Evolutionary conservation across 306 rosid species (phyloP).

Genomic region (Vachellia collinsii): DNA sequence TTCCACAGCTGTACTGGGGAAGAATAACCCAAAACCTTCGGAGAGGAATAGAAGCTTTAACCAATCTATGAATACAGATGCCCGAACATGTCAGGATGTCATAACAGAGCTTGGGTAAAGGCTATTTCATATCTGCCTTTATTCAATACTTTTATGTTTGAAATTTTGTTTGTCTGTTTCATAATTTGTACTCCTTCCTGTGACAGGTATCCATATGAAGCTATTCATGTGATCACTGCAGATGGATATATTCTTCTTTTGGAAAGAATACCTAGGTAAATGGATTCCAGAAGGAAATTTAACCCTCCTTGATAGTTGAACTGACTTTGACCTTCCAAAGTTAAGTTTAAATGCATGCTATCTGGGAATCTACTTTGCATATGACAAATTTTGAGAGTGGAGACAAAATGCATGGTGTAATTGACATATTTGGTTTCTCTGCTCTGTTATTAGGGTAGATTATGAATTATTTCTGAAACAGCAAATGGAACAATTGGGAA

Average conservation of each 20-base stretch:
- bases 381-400: neutral
- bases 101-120: slow-evolving; percentile 94
- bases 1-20: slow-evolving; percentile 62
- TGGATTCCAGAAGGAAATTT: neutral
- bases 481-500: slow-evolving; percentile 14
- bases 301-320: neutral
- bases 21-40: slow-evolving; percentile 52
- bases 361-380: neutral
- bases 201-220: slow-evolving; percentile 91
- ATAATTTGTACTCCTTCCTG: slow-evolving; percentile 27
- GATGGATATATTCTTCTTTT: slow-evolving; percentile 94
- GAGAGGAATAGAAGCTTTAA: slow-evolving; percentile 56
- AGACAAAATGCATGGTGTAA: slow-evolving; percentile 11
- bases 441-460: slow-evolving; percentile 2
- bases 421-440: slow-evolving; percentile 11
- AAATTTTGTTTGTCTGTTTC: slow-evolving; percentile 21
- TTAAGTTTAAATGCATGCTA: slow-evolving; percentile 18
- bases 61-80: slow-evolving; percentile 83
- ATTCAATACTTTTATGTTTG: slow-evolving; percentile 14
- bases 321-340: slow-evolving; percentile 11
- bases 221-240: slow-evolving; percentile 76
- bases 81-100: slow-evolving; percentile 95
- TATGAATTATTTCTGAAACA: slow-evolving; percentile 1
- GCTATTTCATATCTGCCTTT: slow-evolving; percentile 24
- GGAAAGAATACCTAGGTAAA: slow-evolving; percentile 95